Evolutionary conservation across 495 filamentous ascomycete genomes (phyloP).

Genomic region (Aspergillus saccharolyticus): DNA sequence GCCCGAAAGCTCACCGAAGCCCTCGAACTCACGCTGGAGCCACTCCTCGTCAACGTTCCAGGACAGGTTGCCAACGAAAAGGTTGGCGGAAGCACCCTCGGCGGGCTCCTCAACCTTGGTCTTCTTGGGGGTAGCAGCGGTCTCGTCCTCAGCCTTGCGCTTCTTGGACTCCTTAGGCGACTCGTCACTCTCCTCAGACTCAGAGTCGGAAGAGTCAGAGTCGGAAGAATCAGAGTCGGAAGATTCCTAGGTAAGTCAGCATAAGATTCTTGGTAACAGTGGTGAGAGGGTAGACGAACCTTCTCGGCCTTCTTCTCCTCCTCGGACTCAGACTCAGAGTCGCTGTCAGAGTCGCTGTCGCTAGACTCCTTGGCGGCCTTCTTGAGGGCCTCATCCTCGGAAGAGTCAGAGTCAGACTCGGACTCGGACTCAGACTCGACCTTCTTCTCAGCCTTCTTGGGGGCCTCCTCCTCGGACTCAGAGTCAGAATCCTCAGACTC

Average conservation of each 20-base stretch:
- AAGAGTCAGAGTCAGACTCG: slow-evolving; percentile 25
- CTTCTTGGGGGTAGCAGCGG: slow-evolving; percentile 69
- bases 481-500: slow-evolving; percentile 35
- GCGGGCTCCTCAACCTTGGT: slow-evolving; percentile 67
- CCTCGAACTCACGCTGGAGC: slow-evolving; percentile 80
- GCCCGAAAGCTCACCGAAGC: slow-evolving; percentile 70
- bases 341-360: slow-evolving; percentile 42
- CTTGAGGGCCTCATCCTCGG: slow-evolving; percentile 27
- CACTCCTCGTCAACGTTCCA: slow-evolving; percentile 94
- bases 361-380: slow-evolving; percentile 37
- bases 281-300: slow-evolving; percentile 19
- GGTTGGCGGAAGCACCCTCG: slow-evolving; percentile 60
- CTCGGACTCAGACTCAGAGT: slow-evolving; percentile 46
- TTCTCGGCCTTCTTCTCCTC: slow-evolving; percentile 43
- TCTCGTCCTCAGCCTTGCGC: slow-evolving; percentile 78
- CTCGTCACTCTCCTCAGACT: slow-evolving; percentile 42
- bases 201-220: slow-evolving; percentile 53
- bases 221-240: slow-evolving; percentile 37
- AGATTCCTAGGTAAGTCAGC: slow-evolving; percentile 20
- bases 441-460: slow-evolving; percentile 29
- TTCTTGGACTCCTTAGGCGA: slow-evolving; percentile 63
- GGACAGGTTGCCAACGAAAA: slow-evolving; percentile 91
- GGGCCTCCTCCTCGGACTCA: slow-evolving; percentile 31
- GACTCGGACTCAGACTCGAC: slow-evolving; percentile 19
- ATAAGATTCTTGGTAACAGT: background rate